These are phyloP conservation scores for Ogataea allantospora DNA, from an alignment of 805 yeast species.

Conservation along the genomic window DNA sequence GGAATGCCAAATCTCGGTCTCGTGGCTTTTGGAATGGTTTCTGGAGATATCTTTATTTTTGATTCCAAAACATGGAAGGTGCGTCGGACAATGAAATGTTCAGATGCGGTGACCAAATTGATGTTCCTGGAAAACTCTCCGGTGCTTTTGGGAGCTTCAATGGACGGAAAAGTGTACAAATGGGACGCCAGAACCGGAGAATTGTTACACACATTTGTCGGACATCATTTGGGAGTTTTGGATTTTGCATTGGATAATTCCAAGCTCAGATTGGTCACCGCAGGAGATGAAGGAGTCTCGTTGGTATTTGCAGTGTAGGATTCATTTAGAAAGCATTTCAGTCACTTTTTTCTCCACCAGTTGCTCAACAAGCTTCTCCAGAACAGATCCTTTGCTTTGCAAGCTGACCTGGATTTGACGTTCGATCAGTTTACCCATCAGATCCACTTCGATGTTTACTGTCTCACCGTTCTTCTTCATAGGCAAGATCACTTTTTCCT, in stretches of 20 bases:
- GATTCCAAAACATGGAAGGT: conserved; percentile 86
- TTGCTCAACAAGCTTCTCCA: conserved; percentile 48
- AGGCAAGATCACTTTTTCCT: conserved; percentile 74
- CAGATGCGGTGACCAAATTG: conserved; percentile 84
- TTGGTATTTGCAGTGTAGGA: conserved; percentile 52
- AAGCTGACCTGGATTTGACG: conserved; percentile 70
- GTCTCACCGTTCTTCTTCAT: conserved; percentile 55
- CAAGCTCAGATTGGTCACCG: conserved; percentile 76
- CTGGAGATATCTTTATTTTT: conserved; percentile 79
- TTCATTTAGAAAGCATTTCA: conserved; percentile 5
- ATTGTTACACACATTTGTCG: conserved; percentile 74
- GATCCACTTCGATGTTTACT: conserved; percentile 92
- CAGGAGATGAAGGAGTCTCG: conserved; percentile 96
- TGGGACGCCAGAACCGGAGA: conserved; percentile 90
- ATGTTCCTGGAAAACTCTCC: conserved; percentile 58
- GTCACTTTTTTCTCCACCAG: conserved; percentile 45
- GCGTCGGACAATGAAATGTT: conserved; percentile 64
- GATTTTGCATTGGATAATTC: conserved; percentile 72
- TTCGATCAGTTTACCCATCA: conserved; percentile 88
- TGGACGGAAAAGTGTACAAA: conserved; percentile 82
- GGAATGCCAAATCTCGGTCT: conserved; percentile 47
- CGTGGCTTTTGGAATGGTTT: conserved; percentile 85
- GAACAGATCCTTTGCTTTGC: conserved; percentile 49
- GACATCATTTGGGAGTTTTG: conserved; percentile 92
- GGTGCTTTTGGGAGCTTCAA: conserved; percentile 63